phyloP scores from a whole-genome alignment of 257 asterid species.

The Lithospermum erythrorhizon region DNA sequence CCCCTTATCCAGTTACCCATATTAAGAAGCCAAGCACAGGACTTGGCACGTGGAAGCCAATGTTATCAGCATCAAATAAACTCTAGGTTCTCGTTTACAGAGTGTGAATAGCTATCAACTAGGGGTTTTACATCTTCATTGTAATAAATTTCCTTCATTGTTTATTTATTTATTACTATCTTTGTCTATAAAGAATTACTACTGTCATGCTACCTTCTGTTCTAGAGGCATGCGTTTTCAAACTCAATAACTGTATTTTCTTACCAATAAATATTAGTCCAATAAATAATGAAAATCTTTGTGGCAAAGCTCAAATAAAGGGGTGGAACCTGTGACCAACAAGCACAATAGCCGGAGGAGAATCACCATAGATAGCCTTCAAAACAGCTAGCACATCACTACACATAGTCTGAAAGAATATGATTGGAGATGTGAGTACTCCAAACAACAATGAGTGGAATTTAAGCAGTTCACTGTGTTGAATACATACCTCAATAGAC shows the following conservation, averaged over 20 bases:
- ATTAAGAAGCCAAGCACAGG: background rate
- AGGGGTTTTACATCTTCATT: too few species aligned
- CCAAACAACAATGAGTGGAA: background rate
- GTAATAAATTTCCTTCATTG: too few species aligned
- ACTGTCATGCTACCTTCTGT: background rate
- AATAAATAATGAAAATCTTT: background rate
- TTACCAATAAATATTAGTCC: background rate
- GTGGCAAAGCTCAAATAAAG: slow-evolving; percentile 8
- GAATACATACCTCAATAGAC: slow-evolving; percentile 61
- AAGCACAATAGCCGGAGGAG: slow-evolving; percentile 90
- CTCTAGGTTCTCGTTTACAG: too few species aligned
- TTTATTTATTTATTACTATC: too few species aligned
- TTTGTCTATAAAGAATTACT: background rate
- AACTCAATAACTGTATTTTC: background rate
- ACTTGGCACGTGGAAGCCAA: background rate
- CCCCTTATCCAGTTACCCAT: background rate
- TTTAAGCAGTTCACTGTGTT: background rate
- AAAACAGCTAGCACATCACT: slow-evolving; percentile 71
- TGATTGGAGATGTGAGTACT: slow-evolving; percentile 8
- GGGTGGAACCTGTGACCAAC: slow-evolving; percentile 81
- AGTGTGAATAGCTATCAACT: background rate
- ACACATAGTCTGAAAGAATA: slow-evolving; percentile 55
- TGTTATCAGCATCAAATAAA: too few species aligned
- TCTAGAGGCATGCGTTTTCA: background rate
- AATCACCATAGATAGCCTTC: slow-evolving; percentile 77